Evolutionary conservation across 2,329 filamentous ascomycete species (phyloP).

Genomic region (Juglanconis sp.): DNA sequence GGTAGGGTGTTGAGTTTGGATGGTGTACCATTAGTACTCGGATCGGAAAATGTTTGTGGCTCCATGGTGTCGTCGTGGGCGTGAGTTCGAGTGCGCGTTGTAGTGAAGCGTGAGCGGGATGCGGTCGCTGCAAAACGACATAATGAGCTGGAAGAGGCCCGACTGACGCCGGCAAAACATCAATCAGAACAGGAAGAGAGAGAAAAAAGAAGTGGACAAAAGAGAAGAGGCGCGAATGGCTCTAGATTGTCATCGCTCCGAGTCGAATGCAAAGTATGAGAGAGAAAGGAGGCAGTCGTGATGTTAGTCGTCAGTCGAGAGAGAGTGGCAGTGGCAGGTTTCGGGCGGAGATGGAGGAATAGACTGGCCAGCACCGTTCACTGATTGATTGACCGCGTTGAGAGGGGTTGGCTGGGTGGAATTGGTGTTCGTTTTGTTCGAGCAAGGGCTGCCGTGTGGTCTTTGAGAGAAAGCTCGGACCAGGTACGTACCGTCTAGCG

Average conservation of each 20-base stretch:
- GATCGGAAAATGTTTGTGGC: slow-evolving; percentile 22
- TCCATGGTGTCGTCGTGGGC: slow-evolving; percentile 27
- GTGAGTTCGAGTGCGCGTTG: slow-evolving; percentile 4
- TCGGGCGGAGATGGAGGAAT: neutral
- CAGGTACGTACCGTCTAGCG: too few species aligned
- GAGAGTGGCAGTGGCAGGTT: neutral
- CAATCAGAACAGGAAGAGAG: neutral
- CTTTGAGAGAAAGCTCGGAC: too few species aligned
- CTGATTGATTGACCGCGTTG: neutral
- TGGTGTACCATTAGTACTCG: slow-evolving; percentile 24
- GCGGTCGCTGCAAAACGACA: slow-evolving; percentile 17
- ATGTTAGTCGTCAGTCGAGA: neutral
- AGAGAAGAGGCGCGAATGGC: neutral
- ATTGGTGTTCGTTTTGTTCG: slow-evolving; percentile 4
- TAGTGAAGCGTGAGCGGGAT: slow-evolving; percentile 6
- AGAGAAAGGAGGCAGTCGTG: neutral
- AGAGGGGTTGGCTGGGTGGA: slow-evolving; percentile 4
- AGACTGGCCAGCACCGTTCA: neutral
- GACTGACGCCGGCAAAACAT: slow-evolving; percentile 10
- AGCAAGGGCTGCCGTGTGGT: neutral
- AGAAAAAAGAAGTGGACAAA: neutral
- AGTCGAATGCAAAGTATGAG: neutral
- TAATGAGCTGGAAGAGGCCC: slow-evolving; percentile 14
- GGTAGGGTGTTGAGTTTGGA: slow-evolving; percentile 32
- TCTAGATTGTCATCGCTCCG: slow-evolving; percentile 2